phyloP scores from a whole-genome alignment of 2,329 filamentous ascomycete species.

The Drechslerella dactyloides region DNA sequence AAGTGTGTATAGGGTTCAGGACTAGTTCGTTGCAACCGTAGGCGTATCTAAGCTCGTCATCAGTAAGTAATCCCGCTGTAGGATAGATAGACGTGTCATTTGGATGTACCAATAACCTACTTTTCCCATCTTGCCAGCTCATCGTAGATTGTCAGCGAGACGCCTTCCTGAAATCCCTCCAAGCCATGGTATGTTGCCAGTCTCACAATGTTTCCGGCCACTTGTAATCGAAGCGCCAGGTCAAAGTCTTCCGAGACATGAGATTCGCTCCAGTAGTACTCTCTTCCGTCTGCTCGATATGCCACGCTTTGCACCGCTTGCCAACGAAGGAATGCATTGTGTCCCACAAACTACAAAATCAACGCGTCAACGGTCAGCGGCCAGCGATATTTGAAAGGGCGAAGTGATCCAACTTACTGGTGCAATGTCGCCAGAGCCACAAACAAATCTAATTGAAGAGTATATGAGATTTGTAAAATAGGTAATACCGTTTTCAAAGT shows the following conservation, averaged over 20 bases:
- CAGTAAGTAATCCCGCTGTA: neutral
- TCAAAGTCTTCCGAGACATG: constrained; percentile 81
- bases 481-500: constrained; percentile 77
- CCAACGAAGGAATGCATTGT: constrained; percentile 78
- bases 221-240: constrained; percentile 74
- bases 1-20: constrained; percentile 70
- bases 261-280: constrained; percentile 75
- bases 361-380: too few species aligned
- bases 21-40: constrained; percentile 71
- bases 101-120: constrained; percentile 51
- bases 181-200: constrained; percentile 70
- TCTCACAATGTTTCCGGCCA: constrained; percentile 71
- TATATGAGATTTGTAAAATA: constrained; percentile 82
- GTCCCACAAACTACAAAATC: constrained; percentile 67
- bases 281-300: constrained; percentile 65
- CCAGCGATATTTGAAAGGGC: neutral
- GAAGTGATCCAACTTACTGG: constrained; percentile 57
- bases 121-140: constrained; percentile 76
- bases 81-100: too few species aligned
- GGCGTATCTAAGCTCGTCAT: neutral
- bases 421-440: constrained; percentile 73
- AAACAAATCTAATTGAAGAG: constrained; percentile 72
- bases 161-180: constrained; percentile 74
- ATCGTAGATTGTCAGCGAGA: constrained; percentile 75
- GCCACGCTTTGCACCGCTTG: constrained; percentile 67